Evolutionary conservation across 805 yeast species (phyloP).

Genomic region (Sugiyamaella valdiviana): DNA sequence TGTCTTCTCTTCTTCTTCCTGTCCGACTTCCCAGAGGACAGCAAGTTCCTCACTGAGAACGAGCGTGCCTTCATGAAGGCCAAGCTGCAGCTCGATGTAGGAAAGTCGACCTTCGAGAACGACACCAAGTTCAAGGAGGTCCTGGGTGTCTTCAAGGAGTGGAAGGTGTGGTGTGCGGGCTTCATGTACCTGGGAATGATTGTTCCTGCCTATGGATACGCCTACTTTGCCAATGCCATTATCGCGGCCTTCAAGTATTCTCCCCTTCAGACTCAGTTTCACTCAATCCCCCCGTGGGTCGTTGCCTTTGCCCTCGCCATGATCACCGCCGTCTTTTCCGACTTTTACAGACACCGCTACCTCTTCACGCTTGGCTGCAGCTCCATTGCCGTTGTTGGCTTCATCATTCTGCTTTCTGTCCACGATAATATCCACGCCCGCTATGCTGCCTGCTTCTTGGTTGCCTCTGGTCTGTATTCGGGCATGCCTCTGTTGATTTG

Average conservation of each 20-base stretch:
- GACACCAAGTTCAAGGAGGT: constrained; percentile 44
- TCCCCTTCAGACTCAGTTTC: constrained; percentile 67
- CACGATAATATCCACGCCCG: constrained; percentile 37
- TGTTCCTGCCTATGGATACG: constrained; percentile 71
- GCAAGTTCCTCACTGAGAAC: constrained; percentile 45
- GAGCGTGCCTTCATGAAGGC: constrained; percentile 52
- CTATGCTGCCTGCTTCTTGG: constrained; percentile 59
- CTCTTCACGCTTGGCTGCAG: constrained; percentile 23
- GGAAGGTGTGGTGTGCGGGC: constrained; percentile 51
- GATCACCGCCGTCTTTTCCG: constrained; percentile 58
- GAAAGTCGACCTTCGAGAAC: constrained; percentile 45
- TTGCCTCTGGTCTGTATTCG: constrained; percentile 53
- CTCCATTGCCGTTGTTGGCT: constrained; percentile 46
- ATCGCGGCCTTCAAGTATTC: constrained; percentile 57
- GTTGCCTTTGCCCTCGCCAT: constrained; percentile 64
- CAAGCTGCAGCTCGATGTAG: constrained; percentile 53
- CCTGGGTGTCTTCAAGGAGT: constrained; percentile 49
- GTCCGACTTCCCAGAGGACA: constrained; percentile 69
- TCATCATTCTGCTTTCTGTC: constrained; percentile 48
- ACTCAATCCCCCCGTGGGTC: constrained; percentile 83
- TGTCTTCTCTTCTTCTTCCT: constrained; percentile 41
- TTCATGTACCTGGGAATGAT: constrained; percentile 58
- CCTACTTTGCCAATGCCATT: constrained; percentile 66
- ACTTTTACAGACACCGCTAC: constrained; percentile 39
- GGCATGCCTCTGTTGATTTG: constrained; percentile 66